phyloP scores from a whole-genome alignment of 2,329 filamentous ascomycete species.

The Magnaporthiopsis poae region DNA sequence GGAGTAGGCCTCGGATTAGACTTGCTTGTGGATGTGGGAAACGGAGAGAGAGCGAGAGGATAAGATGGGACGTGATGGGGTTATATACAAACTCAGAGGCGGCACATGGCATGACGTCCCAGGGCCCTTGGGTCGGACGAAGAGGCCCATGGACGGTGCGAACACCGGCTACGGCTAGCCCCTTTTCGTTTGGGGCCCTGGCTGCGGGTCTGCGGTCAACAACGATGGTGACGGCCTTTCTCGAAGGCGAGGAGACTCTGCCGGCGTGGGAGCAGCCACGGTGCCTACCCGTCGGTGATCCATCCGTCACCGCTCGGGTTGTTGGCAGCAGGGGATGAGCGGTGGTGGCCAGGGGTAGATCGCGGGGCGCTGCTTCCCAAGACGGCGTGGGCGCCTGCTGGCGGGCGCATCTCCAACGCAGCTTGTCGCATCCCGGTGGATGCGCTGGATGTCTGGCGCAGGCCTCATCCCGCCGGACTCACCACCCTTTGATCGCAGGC shows the following conservation, averaged over 20 bases:
- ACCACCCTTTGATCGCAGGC: background rate
- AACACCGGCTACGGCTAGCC: background rate
- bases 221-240: background rate
- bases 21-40: constrained; percentile 5
- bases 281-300: background rate
- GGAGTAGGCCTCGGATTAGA: constrained; percentile 2
- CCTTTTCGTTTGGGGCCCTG: background rate
- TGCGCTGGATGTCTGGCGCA: background rate
- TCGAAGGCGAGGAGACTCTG: background rate
- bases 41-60: background rate
- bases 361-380: background rate
- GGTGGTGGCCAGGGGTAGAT: background rate
- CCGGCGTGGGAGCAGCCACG: background rate
- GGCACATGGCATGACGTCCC: background rate
- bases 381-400: background rate
- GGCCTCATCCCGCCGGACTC: background rate
- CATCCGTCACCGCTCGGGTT: background rate
- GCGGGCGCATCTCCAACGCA: constrained; percentile 1
- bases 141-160: background rate
- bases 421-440: constrained; percentile 5
- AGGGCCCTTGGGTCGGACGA: background rate
- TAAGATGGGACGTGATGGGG: constrained; percentile 2
- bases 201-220: background rate
- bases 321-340: background rate
- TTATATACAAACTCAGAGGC: background rate